A percentile compares a stretch with the other conserved stretches of the same genome.
Evolutionary conservation across 2,329 filamentous ascomycete genomes (phyloP).

Genomic region (Claviceps pazoutovae): DNA sequence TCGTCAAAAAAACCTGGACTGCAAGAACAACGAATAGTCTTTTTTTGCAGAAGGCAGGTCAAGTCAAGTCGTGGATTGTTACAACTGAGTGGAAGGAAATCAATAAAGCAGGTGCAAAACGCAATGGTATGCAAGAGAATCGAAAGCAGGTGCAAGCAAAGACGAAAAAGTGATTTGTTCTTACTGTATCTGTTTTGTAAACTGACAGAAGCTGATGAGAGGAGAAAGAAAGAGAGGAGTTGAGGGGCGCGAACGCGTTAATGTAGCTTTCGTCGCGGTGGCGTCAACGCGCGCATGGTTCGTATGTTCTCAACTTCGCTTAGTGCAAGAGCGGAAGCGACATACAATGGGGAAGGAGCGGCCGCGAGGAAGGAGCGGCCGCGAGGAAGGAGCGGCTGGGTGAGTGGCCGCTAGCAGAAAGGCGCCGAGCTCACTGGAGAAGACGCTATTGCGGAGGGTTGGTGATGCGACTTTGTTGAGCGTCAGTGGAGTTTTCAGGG

Average conservation of each 20-base stretch:
- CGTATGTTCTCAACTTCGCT: neutral
- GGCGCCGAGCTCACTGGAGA: slow-evolving; percentile 4
- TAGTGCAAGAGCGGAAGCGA: neutral
- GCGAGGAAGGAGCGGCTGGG: neutral
- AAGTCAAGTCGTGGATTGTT: neutral
- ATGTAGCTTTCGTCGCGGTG: neutral
- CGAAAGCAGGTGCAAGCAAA: neutral
- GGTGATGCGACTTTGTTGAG: slow-evolving; percentile 2
- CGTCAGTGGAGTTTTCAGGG: slow-evolving; percentile 7
- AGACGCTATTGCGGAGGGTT: slow-evolving; percentile 4
- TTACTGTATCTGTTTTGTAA: slow-evolving; percentile 2
- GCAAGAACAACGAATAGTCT: neutral
- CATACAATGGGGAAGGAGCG: neutral
- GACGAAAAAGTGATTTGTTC: neutral
- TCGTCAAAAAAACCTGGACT: neutral
- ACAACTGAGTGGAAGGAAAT: neutral
- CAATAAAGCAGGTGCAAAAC: neutral
- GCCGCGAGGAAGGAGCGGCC: neutral
- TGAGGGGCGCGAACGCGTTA: neutral
- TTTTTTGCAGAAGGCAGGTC: neutral
- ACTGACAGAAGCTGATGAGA: neutral
- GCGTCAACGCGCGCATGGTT: neutral
- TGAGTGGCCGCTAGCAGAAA: slow-evolving; percentile 2
- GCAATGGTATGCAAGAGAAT: neutral
- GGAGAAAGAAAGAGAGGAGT: neutral